phyloP scores from a whole-genome alignment of 2,329 filamentous ascomycete genomes.

The Penicillium fuscoglaucum region DNA sequence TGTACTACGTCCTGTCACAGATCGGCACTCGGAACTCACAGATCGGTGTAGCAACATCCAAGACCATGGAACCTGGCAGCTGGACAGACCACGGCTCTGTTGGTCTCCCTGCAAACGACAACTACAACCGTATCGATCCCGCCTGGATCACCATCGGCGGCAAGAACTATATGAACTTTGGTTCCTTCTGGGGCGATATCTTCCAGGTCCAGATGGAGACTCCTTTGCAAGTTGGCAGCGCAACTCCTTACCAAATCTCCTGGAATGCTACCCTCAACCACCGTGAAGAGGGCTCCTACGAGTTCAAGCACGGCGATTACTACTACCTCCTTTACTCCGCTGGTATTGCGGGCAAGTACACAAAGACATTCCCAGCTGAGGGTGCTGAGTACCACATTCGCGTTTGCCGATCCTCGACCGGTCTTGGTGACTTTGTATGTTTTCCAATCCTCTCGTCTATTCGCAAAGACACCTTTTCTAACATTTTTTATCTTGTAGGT shows the following conservation, averaged over 20 bases:
- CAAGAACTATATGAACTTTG: constrained; percentile 59
- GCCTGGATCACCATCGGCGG: constrained; percentile 51
- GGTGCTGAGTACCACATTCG: constrained; percentile 66
- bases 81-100: constrained; percentile 41
- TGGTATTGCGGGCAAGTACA: constrained; percentile 60
- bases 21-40: constrained; percentile 62
- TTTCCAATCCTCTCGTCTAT: not conserved
- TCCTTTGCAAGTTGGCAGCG: constrained; percentile 29
- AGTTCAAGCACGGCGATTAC: constrained; percentile 56
- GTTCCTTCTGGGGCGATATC: constrained; percentile 69
- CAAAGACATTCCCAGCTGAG: constrained; percentile 50
- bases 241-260: constrained; percentile 51
- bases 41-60: constrained; percentile 59
- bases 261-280: constrained; percentile 56
- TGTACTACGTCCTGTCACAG: constrained; percentile 64
- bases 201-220: constrained; percentile 57
- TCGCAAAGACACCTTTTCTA: not conserved
- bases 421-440: constrained; percentile 56
- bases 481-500: constrained; percentile 29
- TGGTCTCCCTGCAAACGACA: constrained; percentile 38
- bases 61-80: constrained; percentile 40
- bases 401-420: constrained; percentile 58
- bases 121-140: constrained; percentile 63
- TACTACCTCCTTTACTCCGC: constrained; percentile 65
- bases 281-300: constrained; percentile 58